These are phyloP conservation scores for Fusarium sp. DNA, from an alignment of 2,329 filamentous ascomycete genomes.

Conservation along the genomic window DNA sequence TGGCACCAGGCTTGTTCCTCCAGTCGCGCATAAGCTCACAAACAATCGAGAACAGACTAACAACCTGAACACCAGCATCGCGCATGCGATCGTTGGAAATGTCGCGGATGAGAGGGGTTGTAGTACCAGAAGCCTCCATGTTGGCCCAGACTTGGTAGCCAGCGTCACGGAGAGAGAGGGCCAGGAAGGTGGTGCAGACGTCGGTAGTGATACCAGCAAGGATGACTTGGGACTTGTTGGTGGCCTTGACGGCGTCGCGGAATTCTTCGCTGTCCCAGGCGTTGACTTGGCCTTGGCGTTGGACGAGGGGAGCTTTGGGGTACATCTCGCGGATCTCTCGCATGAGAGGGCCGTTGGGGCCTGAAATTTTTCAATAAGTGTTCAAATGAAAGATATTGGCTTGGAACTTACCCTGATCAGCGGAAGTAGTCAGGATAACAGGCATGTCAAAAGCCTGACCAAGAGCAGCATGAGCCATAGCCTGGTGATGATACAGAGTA, in stretches of 20 bases:
- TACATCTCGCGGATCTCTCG: slow-evolving; percentile 77
- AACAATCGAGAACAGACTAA: slow-evolving; percentile 72
- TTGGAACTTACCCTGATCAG: slow-evolving; percentile 56
- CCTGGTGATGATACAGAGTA: slow-evolving; percentile 73
- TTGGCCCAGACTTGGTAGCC: slow-evolving; percentile 82
- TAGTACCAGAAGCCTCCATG: slow-evolving; percentile 77
- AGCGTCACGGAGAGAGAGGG: slow-evolving; percentile 76
- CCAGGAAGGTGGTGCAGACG: slow-evolving; percentile 80
- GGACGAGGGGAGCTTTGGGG: slow-evolving; percentile 74
- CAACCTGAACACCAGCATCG: slow-evolving; percentile 73
- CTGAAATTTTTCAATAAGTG: slow-evolving; percentile 46
- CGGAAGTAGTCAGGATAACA: slow-evolving; percentile 77
- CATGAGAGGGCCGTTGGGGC: slow-evolving; percentile 78
- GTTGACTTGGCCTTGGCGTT: slow-evolving; percentile 78
- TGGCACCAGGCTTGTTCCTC: slow-evolving; percentile 65
- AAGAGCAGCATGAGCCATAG: slow-evolving; percentile 75
- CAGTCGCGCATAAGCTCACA: slow-evolving; percentile 80
- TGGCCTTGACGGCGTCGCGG: slow-evolving; percentile 71
- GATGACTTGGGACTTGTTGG: slow-evolving; percentile 77
- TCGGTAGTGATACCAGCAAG: slow-evolving; percentile 80
- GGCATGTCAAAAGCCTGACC: slow-evolving; percentile 76
- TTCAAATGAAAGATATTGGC: rapidly evolving
- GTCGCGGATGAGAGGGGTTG: slow-evolving; percentile 69
- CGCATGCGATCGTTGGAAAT: slow-evolving; percentile 76
- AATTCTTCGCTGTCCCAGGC: slow-evolving; percentile 83